phyloP scores from a whole-genome alignment of 345 rosid species.

The Gossypium thurberi region DNA sequence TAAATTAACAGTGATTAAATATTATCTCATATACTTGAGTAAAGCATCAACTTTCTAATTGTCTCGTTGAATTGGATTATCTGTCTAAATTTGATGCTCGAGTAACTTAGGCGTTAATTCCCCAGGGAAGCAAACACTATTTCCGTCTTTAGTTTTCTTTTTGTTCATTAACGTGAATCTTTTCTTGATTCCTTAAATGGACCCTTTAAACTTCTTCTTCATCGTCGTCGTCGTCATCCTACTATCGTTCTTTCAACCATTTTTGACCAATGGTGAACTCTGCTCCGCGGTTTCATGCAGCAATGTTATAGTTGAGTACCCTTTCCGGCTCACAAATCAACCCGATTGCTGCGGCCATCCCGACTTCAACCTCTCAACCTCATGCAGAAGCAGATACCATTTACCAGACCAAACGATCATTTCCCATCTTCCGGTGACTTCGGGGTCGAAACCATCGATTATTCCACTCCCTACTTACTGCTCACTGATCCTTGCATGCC shows the following conservation, averaged over 20 bases:
- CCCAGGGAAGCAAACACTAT: neutral
- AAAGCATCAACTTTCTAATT: neutral
- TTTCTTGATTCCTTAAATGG: constrained; percentile 7
- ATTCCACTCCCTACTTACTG: neutral
- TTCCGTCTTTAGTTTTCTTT: neutral
- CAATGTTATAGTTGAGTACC: neutral
- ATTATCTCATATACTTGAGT: too few relatives aligned
- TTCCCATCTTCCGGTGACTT: constrained; percentile 10
- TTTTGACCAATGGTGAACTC: neutral
- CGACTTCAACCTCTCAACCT: constrained; percentile 12
- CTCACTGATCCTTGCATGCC: constrained; percentile 21
- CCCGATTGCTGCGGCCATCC: constrained; percentile 9
- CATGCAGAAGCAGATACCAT: neutral
- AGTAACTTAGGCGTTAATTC: neutral
- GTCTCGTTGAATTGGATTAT: neutral
- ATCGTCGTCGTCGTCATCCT: neutral
- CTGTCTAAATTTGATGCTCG: neutral
- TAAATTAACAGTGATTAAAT: too few relatives aligned
- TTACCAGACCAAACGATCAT: neutral
- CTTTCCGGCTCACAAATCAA: neutral
- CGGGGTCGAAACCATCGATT: neutral
- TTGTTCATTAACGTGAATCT: neutral
- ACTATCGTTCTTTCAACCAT: neutral
- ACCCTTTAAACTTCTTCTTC: neutral
- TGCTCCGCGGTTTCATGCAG: neutral